A percentile compares a stretch with the other conserved stretches of the same genome.
These are phyloP conservation scores for Xylaria sp. DNA, from an alignment of 2,329 filamentous ascomycete genomes.

Conservation along the genomic window DNA sequence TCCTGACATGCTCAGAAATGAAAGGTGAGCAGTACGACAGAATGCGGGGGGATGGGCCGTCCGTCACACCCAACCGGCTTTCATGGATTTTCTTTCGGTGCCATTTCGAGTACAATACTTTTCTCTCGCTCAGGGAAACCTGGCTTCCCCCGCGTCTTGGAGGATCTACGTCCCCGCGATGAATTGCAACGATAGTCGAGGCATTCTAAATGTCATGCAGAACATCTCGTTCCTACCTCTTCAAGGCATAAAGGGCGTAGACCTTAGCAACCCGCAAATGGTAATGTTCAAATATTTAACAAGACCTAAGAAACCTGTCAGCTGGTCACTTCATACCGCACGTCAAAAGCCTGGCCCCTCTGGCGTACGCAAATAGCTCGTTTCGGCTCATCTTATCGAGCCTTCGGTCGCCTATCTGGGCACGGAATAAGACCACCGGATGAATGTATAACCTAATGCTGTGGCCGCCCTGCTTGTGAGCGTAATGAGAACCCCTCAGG, in stretches of 20 bases:
- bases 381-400: background rate
- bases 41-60: slow-evolving; percentile 30
- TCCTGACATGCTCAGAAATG: slow-evolving; percentile 31
- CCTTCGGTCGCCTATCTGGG: slow-evolving; percentile 1
- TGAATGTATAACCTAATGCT: slow-evolving; percentile 7
- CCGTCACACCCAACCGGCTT: slow-evolving; percentile 18
- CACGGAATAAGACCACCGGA: slow-evolving; percentile 8
- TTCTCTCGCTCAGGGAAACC: slow-evolving; percentile 6
- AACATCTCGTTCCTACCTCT: slow-evolving; percentile 11
- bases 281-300: background rate
- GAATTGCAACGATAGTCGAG: slow-evolving; percentile 22
- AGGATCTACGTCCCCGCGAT: slow-evolving; percentile 29
- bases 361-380: slow-evolving; percentile 1
- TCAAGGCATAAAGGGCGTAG: slow-evolving; percentile 21
- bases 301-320: slow-evolving; percentile 14
- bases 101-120: slow-evolving; percentile 22
- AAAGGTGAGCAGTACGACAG: slow-evolving; percentile 31
- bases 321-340: slow-evolving; percentile 16
- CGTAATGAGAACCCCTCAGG: slow-evolving; percentile 1
- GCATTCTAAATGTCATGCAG: slow-evolving; percentile 22
- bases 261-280: slow-evolving; percentile 3
- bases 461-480: background rate
- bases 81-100: slow-evolving; percentile 20
- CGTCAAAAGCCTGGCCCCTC: background rate
- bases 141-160: slow-evolving; percentile 14